Evolutionary conservation across 2,329 filamentous ascomycete species (phyloP), one percentile per base, ranked within the genome.

Genomic region (Aspergillus texensis): DNA sequence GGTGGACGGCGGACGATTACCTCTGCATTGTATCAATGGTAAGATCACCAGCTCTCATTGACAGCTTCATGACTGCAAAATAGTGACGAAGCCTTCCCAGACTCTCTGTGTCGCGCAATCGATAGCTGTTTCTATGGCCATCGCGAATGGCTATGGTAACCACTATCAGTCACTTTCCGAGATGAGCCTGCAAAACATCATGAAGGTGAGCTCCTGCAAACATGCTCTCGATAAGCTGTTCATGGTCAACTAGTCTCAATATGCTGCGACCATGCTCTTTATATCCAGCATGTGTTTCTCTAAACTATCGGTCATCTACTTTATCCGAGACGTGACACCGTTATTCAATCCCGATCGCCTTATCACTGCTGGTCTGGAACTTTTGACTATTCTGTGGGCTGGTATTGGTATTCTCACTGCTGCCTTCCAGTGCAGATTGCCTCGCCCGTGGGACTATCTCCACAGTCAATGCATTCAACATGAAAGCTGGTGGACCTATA

Each of bases 261-360:
- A 74, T 57, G 67, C 68, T 45, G 66, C 70, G 1, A 63, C 67
- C 8, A 57, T 74, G 3, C 61, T 75, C 1, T 71, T 66, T 34
- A 67, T 74, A n/a, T 10, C 57, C 48, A 67, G 62, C 57, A 64
- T 74, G 36, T 62, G 53, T 19, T 67, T 64, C 36, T 74, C 72
- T 2, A 74, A 75, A 55, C 59, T 71, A 3, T 69, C 72, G 8
- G 58, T 73, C 8, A 45, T 71, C n/a, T 59, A 69, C 26, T 70
- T 75, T 36, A 66, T 75, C 28, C 65, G 62, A 32, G 66, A 65
- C 24, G 53, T 74, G 26, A 70, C 69, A 0, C 71, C 71, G 0
- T 68, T 70, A 0, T 61, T 68, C 4, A 28, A 59, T 4, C 36
- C 62, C 21, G 68, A 72, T 54, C 67, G 65, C 10, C 61, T 60